Evolutionary conservation across 2,329 filamentous ascomycete genomes (phyloP), one percentile per base, ranked within the genome.

Genomic region (Xylaria multiplex): DNA sequence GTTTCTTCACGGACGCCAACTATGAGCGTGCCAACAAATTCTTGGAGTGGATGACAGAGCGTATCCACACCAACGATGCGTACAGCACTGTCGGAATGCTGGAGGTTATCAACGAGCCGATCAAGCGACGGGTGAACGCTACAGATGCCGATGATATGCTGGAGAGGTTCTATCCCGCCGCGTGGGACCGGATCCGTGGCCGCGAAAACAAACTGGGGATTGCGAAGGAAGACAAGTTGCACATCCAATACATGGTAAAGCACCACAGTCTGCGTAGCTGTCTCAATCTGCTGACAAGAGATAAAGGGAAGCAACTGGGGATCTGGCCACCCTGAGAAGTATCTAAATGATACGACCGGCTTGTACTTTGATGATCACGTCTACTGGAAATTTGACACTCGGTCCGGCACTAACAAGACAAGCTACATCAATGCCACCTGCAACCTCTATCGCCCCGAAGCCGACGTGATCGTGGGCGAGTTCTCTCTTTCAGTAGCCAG

Each of bases 391-490:
- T 89, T 82, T 77, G 82, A 83, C 67, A 70, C 75, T 2, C 74
- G 75, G 19, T 79, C 86, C 16, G 64, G 77, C 0, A 77, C 79
- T 0, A 80, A 78, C 8, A 80, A 87, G 65, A 75, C 78, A 1
- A 80, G 78, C n/a, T 89, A 88, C 70, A 79, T 89, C 2, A 84
- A 84, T 2, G 64, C 60, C 6, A 55, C 62, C 32, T 89, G 86
- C 76, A 77, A 70, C n/a, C 78, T 80, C 62, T 76, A 83, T 65
- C 79, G 63, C 24, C 71, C 67, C 37, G 70, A 74, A 22, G 77
- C 72, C 27, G 82, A 83, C 2, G 80, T 83, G 11, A 78, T 88
- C n/a, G 82, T 89, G 2, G 86, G 86, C 40, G 87, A 89, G 73
- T 89, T 85, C 81, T 83, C 81, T 53, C 74, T 89, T 2, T 80